Evolutionary conservation across 257 asterid genomes (phyloP).

Genomic region (Nicotiana tomentosiformis): DNA sequence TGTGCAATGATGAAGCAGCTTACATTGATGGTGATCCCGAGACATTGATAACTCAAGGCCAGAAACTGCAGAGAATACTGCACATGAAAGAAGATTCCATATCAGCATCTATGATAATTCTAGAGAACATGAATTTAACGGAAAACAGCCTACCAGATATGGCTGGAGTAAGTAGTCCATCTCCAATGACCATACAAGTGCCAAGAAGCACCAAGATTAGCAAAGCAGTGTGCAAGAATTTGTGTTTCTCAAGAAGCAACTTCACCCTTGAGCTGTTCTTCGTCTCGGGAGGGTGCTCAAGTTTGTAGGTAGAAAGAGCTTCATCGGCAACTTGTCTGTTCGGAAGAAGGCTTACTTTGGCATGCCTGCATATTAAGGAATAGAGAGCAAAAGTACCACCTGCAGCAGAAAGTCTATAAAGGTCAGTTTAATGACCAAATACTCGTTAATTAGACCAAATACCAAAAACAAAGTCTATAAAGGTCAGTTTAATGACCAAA

Average conservation of each 20-base stretch:
- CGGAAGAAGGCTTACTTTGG: constrained; percentile 92
- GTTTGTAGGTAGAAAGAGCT: constrained; percentile 83
- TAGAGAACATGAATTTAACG: constrained; percentile 2
- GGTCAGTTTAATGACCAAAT: constrained; percentile 2
- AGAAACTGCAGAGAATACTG: constrained; percentile 95
- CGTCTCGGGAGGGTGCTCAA: constrained; percentile 62
- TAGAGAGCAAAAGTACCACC: constrained; percentile 98
- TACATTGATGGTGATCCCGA: constrained; percentile 92
- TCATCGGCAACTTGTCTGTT: constrained; percentile 83
- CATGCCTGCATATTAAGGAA: constrained; percentile 91
- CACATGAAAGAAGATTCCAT: constrained; percentile 7
- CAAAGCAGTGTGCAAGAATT: constrained; percentile 72
- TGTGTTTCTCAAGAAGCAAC: constrained; percentile 78
- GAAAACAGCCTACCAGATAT: constrained; percentile 56
- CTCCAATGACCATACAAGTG: constrained; percentile 99
- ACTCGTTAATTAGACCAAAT: not conserved
- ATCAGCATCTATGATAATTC: constrained; percentile 6
- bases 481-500: constrained; percentile 2
- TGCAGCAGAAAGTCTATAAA: constrained; percentile 31
- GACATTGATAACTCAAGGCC: constrained; percentile 97
- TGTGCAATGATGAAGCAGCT: constrained; percentile 13
- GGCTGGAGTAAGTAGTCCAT: constrained; percentile 95
- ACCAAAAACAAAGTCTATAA: constrained; percentile 2
- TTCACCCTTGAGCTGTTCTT: constrained; percentile 62
- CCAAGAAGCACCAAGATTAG: constrained; percentile 82